Evolutionary conservation across 768 basidiomycete species (phyloP).

Genomic region (Rhodosporidiobolus odoratus): DNA sequence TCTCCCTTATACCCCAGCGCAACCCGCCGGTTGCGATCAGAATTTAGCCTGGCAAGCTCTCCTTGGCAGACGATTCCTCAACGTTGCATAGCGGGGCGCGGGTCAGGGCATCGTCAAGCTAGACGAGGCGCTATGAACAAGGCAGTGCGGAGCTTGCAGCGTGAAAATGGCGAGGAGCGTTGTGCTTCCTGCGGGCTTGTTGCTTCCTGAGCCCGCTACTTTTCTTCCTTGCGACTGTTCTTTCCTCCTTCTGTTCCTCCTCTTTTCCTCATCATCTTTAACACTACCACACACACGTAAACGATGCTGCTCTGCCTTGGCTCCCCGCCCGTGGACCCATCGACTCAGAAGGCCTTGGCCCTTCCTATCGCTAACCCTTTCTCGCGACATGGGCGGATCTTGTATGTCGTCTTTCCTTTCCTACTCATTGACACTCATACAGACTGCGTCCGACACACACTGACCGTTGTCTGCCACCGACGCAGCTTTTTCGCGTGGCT

Average conservation of each 20-base stretch:
- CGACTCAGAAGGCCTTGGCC: slow-evolving; percentile 54
- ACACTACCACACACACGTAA: not conserved
- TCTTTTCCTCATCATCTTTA: not conserved
- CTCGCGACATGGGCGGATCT: slow-evolving; percentile 53
- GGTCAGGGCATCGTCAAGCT: no score
- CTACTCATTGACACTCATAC: not conserved
- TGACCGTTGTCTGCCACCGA: not conserved
- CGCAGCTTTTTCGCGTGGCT: slow-evolving; percentile 33
- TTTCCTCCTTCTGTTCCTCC: not conserved
- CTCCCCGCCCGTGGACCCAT: slow-evolving; percentile 48
- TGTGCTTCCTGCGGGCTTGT: not conserved
- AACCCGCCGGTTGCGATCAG: no score
- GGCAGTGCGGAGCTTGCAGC: no score
- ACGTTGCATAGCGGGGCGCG: no score
- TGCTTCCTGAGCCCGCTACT: not conserved
- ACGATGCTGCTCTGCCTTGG: slow-evolving; percentile 19
- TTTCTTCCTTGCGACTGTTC: not conserved
- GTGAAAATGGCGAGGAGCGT: not conserved
- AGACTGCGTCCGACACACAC: no score
- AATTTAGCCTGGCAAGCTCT: no score
- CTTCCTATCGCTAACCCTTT: slow-evolving; percentile 55
- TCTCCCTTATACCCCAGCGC: no score
- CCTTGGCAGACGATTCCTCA: no score
- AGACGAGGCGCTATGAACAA: no score
- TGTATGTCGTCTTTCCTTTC: slow-evolving; percentile 50